Percentiles rank a stretch among this genome's conserved stretches.
phyloP scores from a whole-genome alignment of 495 filamentous ascomycete genomes.

The Filosporella fistucella region DNA sequence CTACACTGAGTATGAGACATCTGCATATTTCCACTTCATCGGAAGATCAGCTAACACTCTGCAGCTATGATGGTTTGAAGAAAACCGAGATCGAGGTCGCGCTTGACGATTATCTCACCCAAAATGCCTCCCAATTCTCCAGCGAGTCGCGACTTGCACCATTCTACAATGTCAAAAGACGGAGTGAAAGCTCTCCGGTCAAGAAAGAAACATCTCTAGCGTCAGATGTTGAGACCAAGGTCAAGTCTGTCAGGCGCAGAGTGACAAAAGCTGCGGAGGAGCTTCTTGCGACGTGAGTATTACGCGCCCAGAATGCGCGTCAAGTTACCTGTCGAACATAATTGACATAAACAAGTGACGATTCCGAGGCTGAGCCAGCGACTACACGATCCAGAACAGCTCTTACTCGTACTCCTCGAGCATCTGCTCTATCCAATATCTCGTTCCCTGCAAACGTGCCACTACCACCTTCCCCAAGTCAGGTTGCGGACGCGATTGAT shows the following conservation, averaged over 20 bases:
- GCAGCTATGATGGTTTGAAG: constrained; percentile 64
- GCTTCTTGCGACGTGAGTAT: constrained; percentile 21
- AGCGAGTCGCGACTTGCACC: constrained; percentile 59
- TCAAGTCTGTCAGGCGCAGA: constrained; percentile 34
- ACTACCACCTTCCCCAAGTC: constrained; percentile 79
- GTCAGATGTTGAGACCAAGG: constrained; percentile 32
- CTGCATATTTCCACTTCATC: constrained; percentile 1
- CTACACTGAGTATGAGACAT: constrained; percentile 59
- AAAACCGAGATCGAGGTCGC: constrained; percentile 78
- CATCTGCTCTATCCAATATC: constrained; percentile 37
- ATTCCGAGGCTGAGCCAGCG: constrained; percentile 30
- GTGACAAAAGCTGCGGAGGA: constrained; percentile 46
- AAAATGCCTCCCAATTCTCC: constrained; percentile 55
- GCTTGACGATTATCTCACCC: constrained; percentile 71
- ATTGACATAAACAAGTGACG: constrained; percentile 21
- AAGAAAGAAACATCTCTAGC: constrained; percentile 59
- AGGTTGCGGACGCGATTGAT: constrained; percentile 81
- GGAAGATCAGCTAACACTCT: constrained; percentile 11
- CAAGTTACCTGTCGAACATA: neutral
- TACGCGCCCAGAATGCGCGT: constrained; percentile 6
- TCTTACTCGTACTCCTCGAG: constrained; percentile 54
- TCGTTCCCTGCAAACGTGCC: constrained; percentile 42
- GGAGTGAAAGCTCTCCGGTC: constrained; percentile 57
- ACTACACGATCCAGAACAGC: constrained; percentile 33
- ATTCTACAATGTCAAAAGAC: constrained; percentile 73